Evolutionary conservation across 2,329 filamentous ascomycete genomes (phyloP).

Genomic region (Dothideomycetes sp.): DNA sequence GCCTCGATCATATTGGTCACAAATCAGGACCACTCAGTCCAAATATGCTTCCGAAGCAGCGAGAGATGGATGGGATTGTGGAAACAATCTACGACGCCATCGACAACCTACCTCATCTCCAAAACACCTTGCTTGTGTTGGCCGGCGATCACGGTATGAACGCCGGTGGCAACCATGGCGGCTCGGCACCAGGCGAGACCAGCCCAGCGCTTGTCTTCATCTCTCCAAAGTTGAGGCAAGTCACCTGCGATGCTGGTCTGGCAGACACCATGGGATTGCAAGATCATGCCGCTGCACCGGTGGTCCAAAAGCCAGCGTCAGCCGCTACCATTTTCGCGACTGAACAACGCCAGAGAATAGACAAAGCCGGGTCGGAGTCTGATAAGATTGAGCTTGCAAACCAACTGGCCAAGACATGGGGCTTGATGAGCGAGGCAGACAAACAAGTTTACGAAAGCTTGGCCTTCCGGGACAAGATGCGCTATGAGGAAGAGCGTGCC

Average conservation of each 20-base stretch:
- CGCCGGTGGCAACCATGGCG: constrained; percentile 92
- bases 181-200: constrained; percentile 86
- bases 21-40: constrained; percentile 78
- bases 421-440: neutral
- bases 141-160: constrained; percentile 99
- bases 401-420: neutral
- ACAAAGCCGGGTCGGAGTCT: too few species aligned
- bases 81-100: constrained; percentile 66
- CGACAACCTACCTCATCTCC: constrained; percentile 55
- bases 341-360: too few species aligned
- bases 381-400: neutral
- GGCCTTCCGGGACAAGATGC: neutral
- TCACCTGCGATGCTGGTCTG: constrained; percentile 1
- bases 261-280: too few species aligned
- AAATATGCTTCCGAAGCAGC: constrained; percentile 87
- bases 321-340: too few species aligned
- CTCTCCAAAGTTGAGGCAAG: constrained; percentile 61
- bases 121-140: constrained; percentile 71
- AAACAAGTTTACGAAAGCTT: constrained; percentile 11
- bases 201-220: constrained; percentile 87
- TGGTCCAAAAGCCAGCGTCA: too few species aligned
- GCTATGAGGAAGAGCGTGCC: neutral
- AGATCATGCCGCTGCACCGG: too few species aligned
- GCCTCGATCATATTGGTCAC: constrained; percentile 93
- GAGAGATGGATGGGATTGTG: constrained; percentile 84